A percentile compares a stretch with the other conserved stretches of the same genome.
These are phyloP conservation scores for Cicer cuneatum DNA, from an alignment of 306 rosid species.

Conservation along the genomic window DNA sequence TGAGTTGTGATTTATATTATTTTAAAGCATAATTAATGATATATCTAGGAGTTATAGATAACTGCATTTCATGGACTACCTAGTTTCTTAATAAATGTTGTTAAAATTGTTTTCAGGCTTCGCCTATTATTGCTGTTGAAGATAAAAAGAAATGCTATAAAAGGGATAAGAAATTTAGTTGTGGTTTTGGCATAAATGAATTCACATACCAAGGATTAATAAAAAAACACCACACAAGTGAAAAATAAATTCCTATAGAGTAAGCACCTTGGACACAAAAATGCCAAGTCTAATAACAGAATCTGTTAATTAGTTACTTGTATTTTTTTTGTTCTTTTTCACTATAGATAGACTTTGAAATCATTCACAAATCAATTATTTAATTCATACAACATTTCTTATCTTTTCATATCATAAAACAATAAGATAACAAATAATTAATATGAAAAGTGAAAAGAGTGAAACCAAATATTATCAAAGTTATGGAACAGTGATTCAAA, in stretches of 20 bases:
- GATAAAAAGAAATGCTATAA: too few species aligned
- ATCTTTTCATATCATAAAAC: neutral
- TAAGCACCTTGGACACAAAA: neutral
- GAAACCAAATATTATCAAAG: neutral
- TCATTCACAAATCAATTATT: neutral
- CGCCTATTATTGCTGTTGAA: too few species aligned
- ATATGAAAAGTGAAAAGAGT: neutral
- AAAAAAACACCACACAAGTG: neutral
- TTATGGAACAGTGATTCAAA: conserved; percentile 10
- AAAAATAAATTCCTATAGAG: neutral
- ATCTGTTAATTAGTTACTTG: neutral
- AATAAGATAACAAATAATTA: neutral
- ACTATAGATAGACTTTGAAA: neutral
- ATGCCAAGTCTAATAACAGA: neutral
- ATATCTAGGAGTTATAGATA: too few species aligned
- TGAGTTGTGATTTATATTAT: too few species aligned
- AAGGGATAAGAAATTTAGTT: too few species aligned
- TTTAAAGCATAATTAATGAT: too few species aligned
- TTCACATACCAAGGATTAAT: too few species aligned
- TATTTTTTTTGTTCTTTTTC: neutral
- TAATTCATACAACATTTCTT: neutral
- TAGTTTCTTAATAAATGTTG: too few species aligned
- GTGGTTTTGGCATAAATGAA: too few species aligned
- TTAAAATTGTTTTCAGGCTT: too few species aligned
- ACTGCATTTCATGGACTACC: too few species aligned